Evolutionary conservation across 305 asterid genomes (phyloP), one percentile per base, ranked within the genome.

Genomic region (Rubia tinctorum): DNA sequence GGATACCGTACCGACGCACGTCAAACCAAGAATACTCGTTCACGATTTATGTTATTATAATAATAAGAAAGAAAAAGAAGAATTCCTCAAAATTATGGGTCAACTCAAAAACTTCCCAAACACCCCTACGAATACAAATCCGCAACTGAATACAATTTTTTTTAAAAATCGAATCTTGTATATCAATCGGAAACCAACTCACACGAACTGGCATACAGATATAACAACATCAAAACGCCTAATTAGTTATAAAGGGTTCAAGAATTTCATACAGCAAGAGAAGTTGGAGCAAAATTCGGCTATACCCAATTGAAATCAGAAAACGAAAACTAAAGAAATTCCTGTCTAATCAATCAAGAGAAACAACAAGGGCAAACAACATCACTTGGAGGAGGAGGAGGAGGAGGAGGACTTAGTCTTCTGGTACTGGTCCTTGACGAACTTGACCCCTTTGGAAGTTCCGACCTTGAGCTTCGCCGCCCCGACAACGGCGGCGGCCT

Each of bases 401-500:
- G 59, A 53, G 45, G 45, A 42, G 45, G 79, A 65, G 18, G 74
- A 72, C 42, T 11, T 67, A 6, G 69, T 61, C 18, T 77, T 77
- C 56, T 60, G 22, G 78, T 22, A 69, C 59, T 74, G 43, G 2
- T 70, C 45, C 82, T 78, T 78, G 30, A 78, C 67, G 75, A 77
- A 78, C 20, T 78, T 78, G 68, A 78, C 40, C 23, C 78, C 82
- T 9, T 18, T 4, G 5, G 78, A 53, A 12, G 82, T 62, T 17
- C 82, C 82, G 11, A 42, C 71, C 73, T 78, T 73, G 37, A 74
- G 68, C 13, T 78, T 78, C 6, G 60, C 55, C 14, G 75, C 82
- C 20, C 82, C 76, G 3, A 78, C 39, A 25, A 74, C 72, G 23
- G 82, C 82, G 30, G 69, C 79, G 42, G 79, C 75, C 67, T 78